These are phyloP conservation scores for Yamadazyma diddensiae DNA, from an alignment of 1,139 yeast species.

Conservation along the genomic window DNA sequence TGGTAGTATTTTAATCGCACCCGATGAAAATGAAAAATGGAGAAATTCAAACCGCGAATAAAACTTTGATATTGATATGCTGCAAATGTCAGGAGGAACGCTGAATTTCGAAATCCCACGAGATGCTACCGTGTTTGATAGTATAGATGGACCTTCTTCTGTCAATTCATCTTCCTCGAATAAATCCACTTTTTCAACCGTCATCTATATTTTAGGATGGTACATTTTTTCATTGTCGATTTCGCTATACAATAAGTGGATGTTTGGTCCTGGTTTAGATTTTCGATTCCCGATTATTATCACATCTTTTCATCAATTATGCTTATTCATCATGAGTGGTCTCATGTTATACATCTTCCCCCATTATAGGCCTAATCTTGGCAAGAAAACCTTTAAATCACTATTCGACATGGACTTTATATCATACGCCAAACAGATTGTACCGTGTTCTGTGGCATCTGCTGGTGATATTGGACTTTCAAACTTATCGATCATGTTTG, in stretches of 20 bases:
- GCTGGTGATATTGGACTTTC: constrained; percentile 95
- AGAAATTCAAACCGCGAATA: not conserved
- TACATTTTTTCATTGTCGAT: constrained; percentile 66
- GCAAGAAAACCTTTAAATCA: constrained; percentile 43
- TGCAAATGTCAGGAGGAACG: too few relatives aligned
- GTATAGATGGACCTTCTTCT: not conserved
- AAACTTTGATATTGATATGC: too few relatives aligned
- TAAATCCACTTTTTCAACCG: too few relatives aligned
- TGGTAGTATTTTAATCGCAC: constrained; percentile 1
- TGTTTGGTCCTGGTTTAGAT: constrained; percentile 77
- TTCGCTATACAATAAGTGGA: constrained; percentile 95
- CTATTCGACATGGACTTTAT: constrained; percentile 19
- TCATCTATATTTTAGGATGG: constrained; percentile 43
- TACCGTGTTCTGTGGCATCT: constrained; percentile 85
- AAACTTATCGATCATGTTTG: constrained; percentile 74
- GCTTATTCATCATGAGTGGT: constrained; percentile 53
- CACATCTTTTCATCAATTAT: constrained; percentile 81
- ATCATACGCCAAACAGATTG: constrained; percentile 50
- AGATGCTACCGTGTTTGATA: not conserved
- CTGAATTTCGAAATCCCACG: not conserved
- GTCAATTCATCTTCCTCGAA: constrained; percentile 1
- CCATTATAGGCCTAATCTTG: constrained; percentile 32
- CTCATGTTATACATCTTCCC: constrained; percentile 47
- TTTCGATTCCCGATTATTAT: constrained; percentile 81
- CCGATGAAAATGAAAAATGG: too few relatives aligned